These are phyloP conservation scores for Venturia nashicola DNA, from an alignment of 2,329 filamentous ascomycete species.

Conservation along the genomic window DNA sequence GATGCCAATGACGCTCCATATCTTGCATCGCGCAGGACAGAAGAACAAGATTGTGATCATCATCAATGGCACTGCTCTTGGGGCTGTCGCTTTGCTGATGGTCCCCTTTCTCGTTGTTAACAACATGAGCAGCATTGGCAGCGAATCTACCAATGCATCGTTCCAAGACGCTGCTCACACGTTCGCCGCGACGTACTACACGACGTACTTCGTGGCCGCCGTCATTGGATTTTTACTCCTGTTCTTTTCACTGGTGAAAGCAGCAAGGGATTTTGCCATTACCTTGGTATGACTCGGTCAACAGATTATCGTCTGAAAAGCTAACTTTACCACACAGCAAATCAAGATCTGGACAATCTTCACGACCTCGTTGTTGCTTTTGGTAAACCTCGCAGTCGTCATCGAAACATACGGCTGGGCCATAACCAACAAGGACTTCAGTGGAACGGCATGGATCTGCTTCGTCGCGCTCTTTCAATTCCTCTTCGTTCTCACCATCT, in stretches of 20 bases:
- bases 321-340: not conserved
- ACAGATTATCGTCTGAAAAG: not conserved
- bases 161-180: not conserved
- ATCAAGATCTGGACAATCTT: slow-evolving; percentile 1
- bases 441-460: not conserved
- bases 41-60: not conserved
- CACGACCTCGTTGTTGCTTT: not conserved
- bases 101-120: not conserved
- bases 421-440: not conserved
- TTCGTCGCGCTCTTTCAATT: slow-evolving; percentile 1
- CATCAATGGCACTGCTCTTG: not conserved
- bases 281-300: not conserved
- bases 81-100: not conserved
- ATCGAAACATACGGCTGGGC: not conserved
- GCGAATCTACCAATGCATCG: not conserved
- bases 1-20: not conserved
- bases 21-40: not conserved
- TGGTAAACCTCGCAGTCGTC: not conserved
- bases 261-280: not conserved
- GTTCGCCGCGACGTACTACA: not conserved
- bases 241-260: not conserved
- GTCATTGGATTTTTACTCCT: not conserved
- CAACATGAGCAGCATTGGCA: not conserved
- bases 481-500: slow-evolving; percentile 1
- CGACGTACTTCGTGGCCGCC: not conserved